phyloP scores from a whole-genome alignment of 1,139 yeast species.

The Yamadazyma triangularis region DNA sequence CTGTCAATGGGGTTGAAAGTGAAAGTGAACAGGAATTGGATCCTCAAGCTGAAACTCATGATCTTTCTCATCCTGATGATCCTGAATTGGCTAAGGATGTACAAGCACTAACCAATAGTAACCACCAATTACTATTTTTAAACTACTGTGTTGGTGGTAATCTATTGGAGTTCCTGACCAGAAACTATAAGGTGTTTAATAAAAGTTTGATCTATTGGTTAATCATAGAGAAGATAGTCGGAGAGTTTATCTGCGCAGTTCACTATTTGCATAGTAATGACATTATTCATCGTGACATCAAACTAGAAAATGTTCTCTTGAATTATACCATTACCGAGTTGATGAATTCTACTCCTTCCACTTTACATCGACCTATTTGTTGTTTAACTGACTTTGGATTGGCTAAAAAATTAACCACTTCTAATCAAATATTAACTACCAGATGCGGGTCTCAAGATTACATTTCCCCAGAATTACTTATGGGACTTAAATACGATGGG shows the following conservation, averaged over 20 bases:
- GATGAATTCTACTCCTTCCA: conserved; percentile 3
- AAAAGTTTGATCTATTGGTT: conserved; percentile 34
- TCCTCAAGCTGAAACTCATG: conserved; percentile 1
- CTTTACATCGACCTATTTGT: conserved; percentile 35
- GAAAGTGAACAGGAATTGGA: conserved; percentile 12
- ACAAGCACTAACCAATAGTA: conserved; percentile 10
- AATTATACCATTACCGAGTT: conserved; percentile 22
- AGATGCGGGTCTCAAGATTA: conserved; percentile 96
- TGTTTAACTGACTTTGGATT: conserved; percentile 87
- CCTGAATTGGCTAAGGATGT: conserved; percentile 9
- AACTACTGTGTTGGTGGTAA: conserved; percentile 86
- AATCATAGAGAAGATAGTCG: conserved; percentile 56
- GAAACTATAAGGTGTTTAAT: conserved; percentile 8
- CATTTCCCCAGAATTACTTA: conserved; percentile 85
- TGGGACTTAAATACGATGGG: conserved; percentile 91
- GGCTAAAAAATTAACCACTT: conserved; percentile 59
- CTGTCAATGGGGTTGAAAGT: conserved; percentile 6
- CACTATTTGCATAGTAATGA: conserved; percentile 63
- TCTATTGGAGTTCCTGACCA: conserved; percentile 54
- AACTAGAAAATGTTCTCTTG: conserved; percentile 73
- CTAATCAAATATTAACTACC: conserved; percentile 64
- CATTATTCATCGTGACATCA: conserved; percentile 83
- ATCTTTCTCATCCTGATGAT: no score
- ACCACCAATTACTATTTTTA: conserved; percentile 54
- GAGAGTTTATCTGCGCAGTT: conserved; percentile 67